A percentile compares a stretch with the other conserved stretches of the same genome.
Conservation (phyloP, 2,329 filamentous ascomycete genomes). For the Colletotrichum neosansevieriae region DNA sequence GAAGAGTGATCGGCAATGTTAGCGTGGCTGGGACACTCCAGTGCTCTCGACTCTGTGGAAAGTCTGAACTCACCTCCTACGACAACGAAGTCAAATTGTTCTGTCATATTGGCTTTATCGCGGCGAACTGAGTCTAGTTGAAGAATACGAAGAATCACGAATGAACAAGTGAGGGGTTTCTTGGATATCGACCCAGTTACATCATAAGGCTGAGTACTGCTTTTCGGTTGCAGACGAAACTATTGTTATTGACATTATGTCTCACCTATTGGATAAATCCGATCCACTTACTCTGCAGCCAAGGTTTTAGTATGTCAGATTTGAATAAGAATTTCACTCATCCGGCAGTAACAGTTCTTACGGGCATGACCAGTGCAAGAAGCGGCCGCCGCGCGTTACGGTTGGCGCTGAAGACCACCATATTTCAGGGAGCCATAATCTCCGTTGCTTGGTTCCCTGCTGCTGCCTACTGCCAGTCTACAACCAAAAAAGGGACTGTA, state of each 20-base stretch:
- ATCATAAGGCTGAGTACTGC: constrained; percentile 1
- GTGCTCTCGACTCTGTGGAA: background rate
- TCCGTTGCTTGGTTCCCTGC: background rate
- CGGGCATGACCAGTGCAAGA: background rate
- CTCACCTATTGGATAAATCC: constrained; percentile 9
- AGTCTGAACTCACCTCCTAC: constrained; percentile 48
- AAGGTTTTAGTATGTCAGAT: background rate
- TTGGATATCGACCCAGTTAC: background rate
- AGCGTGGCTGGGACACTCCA: background rate
- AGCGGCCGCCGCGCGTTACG: background rate
- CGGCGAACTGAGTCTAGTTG: too few relatives aligned
- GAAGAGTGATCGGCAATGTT: background rate
- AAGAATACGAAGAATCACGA: background rate
- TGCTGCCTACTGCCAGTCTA: background rate
- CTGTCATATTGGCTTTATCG: background rate
- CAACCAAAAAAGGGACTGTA: background rate
- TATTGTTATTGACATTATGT: constrained; percentile 4
- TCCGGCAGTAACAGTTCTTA: background rate
- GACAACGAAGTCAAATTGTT: constrained; percentile 49
- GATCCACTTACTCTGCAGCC: background rate
- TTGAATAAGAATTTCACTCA: background rate
- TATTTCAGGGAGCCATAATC: background rate
- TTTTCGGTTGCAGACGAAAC: constrained; percentile 1
- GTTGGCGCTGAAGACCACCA: too few relatives aligned
- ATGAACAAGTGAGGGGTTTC: background rate